Evolutionary conservation across 2,329 filamentous ascomycete genomes (phyloP).

Genomic region (Rachicladosporium sp.): DNA sequence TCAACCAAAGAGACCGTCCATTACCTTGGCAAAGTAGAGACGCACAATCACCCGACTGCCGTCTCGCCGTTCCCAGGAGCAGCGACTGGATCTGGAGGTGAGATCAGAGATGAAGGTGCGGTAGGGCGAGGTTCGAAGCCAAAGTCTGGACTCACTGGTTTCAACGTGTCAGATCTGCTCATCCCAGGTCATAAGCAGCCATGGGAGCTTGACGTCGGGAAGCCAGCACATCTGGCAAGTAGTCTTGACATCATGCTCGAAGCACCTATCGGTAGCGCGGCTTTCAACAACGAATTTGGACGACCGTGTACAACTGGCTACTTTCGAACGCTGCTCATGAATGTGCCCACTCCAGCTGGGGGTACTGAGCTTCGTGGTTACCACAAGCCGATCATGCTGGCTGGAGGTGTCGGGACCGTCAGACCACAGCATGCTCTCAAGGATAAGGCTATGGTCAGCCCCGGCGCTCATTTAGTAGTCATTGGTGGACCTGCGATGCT

Average conservation of each 20-base stretch:
- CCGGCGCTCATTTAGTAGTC: slow-evolving; percentile 84
- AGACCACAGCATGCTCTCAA: slow-evolving; percentile 85
- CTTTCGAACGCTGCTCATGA: slow-evolving; percentile 77
- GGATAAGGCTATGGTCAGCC: slow-evolving; percentile 61
- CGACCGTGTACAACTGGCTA: slow-evolving; percentile 78
- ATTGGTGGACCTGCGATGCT: slow-evolving; percentile 95
- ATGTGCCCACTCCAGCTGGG: slow-evolving; percentile 48
- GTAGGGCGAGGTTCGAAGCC: slow-evolving; percentile 86
- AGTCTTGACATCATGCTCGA: slow-evolving; percentile 96
- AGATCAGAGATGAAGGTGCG: slow-evolving; percentile 89
- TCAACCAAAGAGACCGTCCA: slow-evolving; percentile 78
- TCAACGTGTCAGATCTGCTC: slow-evolving; percentile 86
- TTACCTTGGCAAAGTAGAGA: slow-evolving; percentile 88
- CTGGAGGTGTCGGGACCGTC: slow-evolving; percentile 86
- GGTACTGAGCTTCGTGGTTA: slow-evolving; percentile 71
- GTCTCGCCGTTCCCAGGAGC: slow-evolving; percentile 90
- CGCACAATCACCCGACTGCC: slow-evolving; percentile 93
- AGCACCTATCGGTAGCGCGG: slow-evolving; percentile 84
- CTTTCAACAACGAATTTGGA: slow-evolving; percentile 97
- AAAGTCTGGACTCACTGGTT: slow-evolving; percentile 83
- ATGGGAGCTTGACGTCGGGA: slow-evolving; percentile 87
- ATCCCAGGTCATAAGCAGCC: slow-evolving; percentile 73
- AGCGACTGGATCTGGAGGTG: slow-evolving; percentile 87
- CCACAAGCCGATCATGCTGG: slow-evolving; percentile 98
- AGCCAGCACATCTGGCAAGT: slow-evolving; percentile 82